A percentile compares a stretch with the other conserved stretches of the same genome.
These are phyloP conservation scores for Cicer cuneatum DNA, from an alignment of 306 rosid genomes.

Conservation along the genomic window DNA sequence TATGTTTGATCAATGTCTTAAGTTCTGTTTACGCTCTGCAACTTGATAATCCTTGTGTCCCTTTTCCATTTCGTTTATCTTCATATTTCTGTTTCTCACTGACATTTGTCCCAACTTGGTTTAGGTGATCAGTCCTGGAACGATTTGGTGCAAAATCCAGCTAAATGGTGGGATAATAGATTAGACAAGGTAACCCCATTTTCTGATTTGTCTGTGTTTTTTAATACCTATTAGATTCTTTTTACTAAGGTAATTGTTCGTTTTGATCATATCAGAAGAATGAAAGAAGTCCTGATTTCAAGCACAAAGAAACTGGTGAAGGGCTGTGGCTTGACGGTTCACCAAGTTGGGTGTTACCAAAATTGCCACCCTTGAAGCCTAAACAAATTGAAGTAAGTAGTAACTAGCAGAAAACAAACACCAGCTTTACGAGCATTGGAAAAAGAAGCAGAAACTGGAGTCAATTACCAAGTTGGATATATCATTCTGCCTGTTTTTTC, in stretches of 20 bases:
- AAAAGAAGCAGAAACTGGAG: constrained; percentile 8
- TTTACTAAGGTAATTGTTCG: constrained; percentile 17
- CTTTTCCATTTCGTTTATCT: not conserved
- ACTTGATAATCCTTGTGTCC: constrained; percentile 3
- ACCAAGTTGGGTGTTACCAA: constrained; percentile 62
- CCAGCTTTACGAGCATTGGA: constrained; percentile 32
- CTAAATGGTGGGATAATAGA: constrained; percentile 82
- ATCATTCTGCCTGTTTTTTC: not conserved
- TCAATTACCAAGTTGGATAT: constrained; percentile 29
- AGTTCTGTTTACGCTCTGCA: constrained; percentile 11
- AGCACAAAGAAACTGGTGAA: constrained; percentile 71
- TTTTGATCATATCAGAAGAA: constrained; percentile 52
- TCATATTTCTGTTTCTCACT: constrained; percentile 28
- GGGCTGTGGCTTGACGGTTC: constrained; percentile 60
- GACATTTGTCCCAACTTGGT: constrained; percentile 38
- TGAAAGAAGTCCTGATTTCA: constrained; percentile 64
- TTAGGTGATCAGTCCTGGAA: constrained; percentile 65
- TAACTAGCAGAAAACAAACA: constrained; percentile 11
- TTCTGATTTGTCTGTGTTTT: constrained; percentile 11
- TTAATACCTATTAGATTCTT: constrained; percentile 19
- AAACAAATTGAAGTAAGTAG: constrained; percentile 17
- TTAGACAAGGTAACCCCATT: constrained; percentile 55
- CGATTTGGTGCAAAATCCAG: constrained; percentile 63
- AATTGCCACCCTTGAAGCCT: constrained; percentile 55
- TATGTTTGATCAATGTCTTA: constrained; percentile 7